Conservation (phyloP, 306 rosid species). For the Fragaria vesca region DNA sequence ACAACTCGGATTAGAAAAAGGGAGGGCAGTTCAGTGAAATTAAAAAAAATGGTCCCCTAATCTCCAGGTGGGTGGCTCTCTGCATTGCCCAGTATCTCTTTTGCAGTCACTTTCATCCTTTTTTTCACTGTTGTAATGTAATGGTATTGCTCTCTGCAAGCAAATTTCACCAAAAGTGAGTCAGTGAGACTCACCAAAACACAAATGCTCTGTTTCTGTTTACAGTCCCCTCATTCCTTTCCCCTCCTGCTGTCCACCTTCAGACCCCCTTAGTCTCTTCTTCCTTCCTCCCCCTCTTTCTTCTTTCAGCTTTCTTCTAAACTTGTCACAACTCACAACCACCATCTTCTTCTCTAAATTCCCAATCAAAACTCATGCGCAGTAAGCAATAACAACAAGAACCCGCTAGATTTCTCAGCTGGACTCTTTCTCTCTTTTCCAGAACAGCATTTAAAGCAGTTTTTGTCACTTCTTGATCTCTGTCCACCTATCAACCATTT, state of each 20-base stretch:
- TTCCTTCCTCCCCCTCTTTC: not conserved
- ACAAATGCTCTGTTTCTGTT: constrained; percentile 46
- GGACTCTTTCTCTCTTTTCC: not conserved
- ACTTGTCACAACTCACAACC: constrained; percentile 5
- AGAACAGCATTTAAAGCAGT: not conserved
- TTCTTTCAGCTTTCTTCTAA: constrained; percentile 15
- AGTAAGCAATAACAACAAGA: no score
- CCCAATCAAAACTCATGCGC: not conserved
- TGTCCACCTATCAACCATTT: not conserved
- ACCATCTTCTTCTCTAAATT: not conserved
- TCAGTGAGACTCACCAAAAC: not conserved
- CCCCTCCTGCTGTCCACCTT: constrained; percentile 32
- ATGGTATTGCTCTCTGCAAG: not conserved
- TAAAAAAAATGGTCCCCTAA: constrained; percentile 2
- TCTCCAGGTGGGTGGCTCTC: constrained; percentile 23
- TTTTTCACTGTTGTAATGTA: constrained; percentile 17
- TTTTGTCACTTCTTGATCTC: constrained; percentile 15
- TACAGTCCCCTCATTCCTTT: constrained; percentile 37
- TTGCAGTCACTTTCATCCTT: constrained; percentile 40
- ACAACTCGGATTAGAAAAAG: not conserved
- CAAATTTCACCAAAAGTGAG: constrained; percentile 17
- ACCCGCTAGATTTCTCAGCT: not conserved
- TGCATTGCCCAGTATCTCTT: constrained; percentile 3
- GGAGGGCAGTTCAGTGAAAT: constrained; percentile 26
- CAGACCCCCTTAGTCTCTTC: constrained; percentile 28